These are phyloP conservation scores for Pleurotus citrinopileatus DNA, from an alignment of 768 basidiomycete genomes.

Conservation along the genomic window DNA sequence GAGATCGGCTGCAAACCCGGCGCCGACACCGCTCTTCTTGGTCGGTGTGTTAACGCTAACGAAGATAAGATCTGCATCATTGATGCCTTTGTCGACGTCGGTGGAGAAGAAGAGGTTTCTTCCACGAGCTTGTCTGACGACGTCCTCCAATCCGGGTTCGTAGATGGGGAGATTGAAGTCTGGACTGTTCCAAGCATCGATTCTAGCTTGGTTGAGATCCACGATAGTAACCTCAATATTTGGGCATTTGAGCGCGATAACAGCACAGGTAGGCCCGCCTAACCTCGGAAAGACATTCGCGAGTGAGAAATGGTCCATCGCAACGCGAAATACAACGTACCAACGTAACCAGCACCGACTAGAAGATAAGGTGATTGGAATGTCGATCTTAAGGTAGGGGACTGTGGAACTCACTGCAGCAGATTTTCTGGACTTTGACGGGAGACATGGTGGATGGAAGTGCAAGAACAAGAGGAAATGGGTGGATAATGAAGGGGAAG, in stretches of 20 bases:
- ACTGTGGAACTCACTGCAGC: conserved; percentile 58
- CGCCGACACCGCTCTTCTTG: conserved; percentile 96
- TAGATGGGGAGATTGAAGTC: conserved; percentile 91
- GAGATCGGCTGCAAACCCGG: conserved; percentile 97
- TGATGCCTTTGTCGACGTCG: conserved; percentile 89
- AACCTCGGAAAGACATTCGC: conserved; percentile 9
- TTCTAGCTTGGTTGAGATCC: conserved; percentile 90
- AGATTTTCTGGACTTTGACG: conserved; percentile 57
- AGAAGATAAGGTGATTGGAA: conserved; percentile 11
- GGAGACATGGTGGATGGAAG: conserved; percentile 17
- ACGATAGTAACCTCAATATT: conserved; percentile 96
- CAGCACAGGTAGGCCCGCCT: conserved; percentile 96
- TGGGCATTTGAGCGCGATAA: conserved; percentile 91
- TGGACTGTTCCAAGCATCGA: conserved; percentile 95
- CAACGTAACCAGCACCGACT: conserved; percentile 94
- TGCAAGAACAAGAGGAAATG: conserved; percentile 8
- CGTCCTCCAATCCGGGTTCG: conserved; percentile 92
- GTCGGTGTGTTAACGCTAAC: conserved; percentile 99
- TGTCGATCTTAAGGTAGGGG: background rate
- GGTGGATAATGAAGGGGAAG: background rate
- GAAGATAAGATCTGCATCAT: conserved; percentile 96
- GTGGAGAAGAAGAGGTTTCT: conserved; percentile 98
- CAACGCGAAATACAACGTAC: too few relatives aligned
- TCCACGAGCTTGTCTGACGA: conserved; percentile 84
- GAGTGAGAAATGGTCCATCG: conserved; percentile 9